These are phyloP conservation scores for Colletotrichum tanaceti DNA, from an alignment of 2,329 filamentous ascomycete genomes.

Conservation along the genomic window DNA sequence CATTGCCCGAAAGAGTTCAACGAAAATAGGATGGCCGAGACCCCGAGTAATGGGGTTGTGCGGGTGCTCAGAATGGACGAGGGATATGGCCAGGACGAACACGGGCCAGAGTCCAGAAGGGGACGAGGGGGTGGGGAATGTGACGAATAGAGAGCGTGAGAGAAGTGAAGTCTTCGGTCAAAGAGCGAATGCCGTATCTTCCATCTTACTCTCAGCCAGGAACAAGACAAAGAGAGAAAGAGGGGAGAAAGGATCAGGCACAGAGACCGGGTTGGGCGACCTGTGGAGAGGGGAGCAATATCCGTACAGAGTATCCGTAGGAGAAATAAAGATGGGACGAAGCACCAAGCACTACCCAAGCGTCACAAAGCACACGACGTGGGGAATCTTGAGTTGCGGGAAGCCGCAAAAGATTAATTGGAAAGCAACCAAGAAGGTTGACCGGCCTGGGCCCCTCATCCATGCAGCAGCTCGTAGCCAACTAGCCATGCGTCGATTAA, in stretches of 20 bases:
- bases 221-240: background rate
- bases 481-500: slow-evolving; percentile 17
- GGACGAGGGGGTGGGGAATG: slow-evolving; percentile 13
- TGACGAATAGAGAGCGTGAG: slow-evolving; percentile 21
- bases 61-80: slow-evolving; percentile 31
- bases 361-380: slow-evolving; percentile 8
- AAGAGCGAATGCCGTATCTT: slow-evolving; percentile 32
- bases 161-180: slow-evolving; percentile 17
- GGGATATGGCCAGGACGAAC: slow-evolving; percentile 16
- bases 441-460: slow-evolving; percentile 1
- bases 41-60: slow-evolving; percentile 37
- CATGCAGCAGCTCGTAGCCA: slow-evolving; percentile 6
- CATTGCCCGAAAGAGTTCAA: slow-evolving; percentile 28
- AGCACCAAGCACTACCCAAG: slow-evolving; percentile 5
- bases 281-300: slow-evolving; percentile 3
- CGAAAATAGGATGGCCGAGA: slow-evolving; percentile 38
- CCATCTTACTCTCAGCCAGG: slow-evolving; percentile 13
- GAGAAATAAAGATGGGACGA: slow-evolving; percentile 31
- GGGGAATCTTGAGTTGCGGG: slow-evolving; percentile 8
- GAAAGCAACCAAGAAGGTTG: slow-evolving; percentile 12
- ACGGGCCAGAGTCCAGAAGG: slow-evolving; percentile 4
- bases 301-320: no score
- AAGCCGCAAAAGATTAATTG: slow-evolving; percentile 13
- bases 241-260: background rate
- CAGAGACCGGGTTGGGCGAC: slow-evolving; percentile 22